Base-by-base conservation (phyloP, 352 stramenopile genomes). In the Lagenidium sp. region DNA sequence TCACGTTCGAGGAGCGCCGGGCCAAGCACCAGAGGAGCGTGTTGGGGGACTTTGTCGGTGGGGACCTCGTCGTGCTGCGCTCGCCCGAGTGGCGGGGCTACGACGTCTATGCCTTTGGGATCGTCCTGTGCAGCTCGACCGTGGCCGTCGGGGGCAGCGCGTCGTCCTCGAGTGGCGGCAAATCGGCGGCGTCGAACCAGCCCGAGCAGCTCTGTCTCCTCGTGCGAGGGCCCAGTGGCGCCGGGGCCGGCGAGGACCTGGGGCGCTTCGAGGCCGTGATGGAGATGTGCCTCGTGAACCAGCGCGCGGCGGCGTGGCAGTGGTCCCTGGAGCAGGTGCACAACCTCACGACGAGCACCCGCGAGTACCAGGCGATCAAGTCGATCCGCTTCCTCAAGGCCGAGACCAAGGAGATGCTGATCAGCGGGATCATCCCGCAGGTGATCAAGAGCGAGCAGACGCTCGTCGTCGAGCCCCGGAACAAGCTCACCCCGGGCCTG, bases 361-460 rank as follows among this genome's bases (percentile, higher is more conserved):
- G 79, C n/a, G 79, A 92, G 55, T 92, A 76, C 42, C 79, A 92
- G 37, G 79, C 79, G 18, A 71, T 87, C 24, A 72, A 82, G 36
- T 70, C 79, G 1, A 58, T 88, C 13, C 47, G 50, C 6, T 79
- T 79, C 38, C 68, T 85, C 19, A 52, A 63, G 3, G 48, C 55
- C 3, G 64, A 77, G 31, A 64, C 84, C 11, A 75, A 71, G 23
- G 50, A 74, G 35, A 59, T 74, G 28, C 22, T 92, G 30, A 39
- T 79, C 35, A 49, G 57, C 12, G 76, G 76, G 3, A 60, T 44
- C 5, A 61, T 55, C 4, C 36, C 52, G 1, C 44, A 67, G 16
- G 53, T 68, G 22, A 34, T 55, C n/a, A 60, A 47, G 63, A 29
- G 26, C 36, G 44, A 47, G 41, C n/a, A 39, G 18, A 47, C 51